Base-by-base conservation (phyloP, 176 grass and related monocot species). In the Echinochloa phyllopogon region DNA sequence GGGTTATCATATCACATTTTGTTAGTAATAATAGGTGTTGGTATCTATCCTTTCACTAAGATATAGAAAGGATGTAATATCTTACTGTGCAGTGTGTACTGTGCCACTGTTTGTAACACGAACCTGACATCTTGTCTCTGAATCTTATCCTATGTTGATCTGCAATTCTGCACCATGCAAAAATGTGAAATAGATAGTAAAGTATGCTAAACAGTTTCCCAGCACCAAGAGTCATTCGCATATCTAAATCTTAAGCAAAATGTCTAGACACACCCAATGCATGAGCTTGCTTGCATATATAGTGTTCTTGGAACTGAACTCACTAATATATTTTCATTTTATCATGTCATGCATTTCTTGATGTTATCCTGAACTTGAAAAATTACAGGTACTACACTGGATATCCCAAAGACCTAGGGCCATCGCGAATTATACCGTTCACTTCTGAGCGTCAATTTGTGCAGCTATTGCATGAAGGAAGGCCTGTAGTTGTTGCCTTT, bases 401-500 rank as follows among this genome's bases (percentile, higher is more conserved):
- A 90, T 95, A 93, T 76, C 95, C 95, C 53, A 98, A 95, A 85
- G 87, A 95, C 89, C 80, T 93, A 81, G 92, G 95, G 67, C 87
- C 88, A 29, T 98, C 95, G 71, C 88, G 78, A 53, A 83, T 98
- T 82, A 91, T 98, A 81, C 88, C 91, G 42, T 98, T 98, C 82
- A 93, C 90, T 14, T 93, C 95, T 68, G 93, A 98, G 83, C 87
- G 91, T 50, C 93, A 92, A 29, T 98, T 98, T 77, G 87, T 98
- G 76, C 87, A 93, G 77, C 72, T 98, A 65, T 75, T 98, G 37
- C 83, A 98, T 79, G 91, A 98, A 86, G 95, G 95, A 29, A 74
- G 61, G 10, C 95, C 95, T 88, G 93, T 98, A 48, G 93, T 90
- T 76, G 95, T 98, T 86, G 93, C 91, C 85, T 98, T 98, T 49